Evolutionary conservation across 2,329 filamentous ascomycete genomes (phyloP), one percentile per base, ranked within the genome.

Genomic region (Fusarium miscanthi): DNA sequence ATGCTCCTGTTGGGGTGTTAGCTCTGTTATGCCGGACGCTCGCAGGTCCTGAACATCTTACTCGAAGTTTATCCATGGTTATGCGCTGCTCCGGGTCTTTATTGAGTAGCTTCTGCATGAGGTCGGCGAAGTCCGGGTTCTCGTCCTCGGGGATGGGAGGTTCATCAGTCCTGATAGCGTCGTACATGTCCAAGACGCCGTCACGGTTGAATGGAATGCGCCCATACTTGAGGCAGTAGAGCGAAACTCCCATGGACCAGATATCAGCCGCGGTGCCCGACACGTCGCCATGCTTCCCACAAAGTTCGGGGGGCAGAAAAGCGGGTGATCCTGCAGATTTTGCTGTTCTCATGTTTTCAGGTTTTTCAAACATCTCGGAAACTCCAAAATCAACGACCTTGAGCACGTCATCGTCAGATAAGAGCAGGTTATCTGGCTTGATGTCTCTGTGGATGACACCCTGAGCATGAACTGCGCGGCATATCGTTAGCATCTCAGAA

Each of bases 351-450:
- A 98, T 98, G 49, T 94, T 88, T 4, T 92, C 87, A 5, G 85
- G 78, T 80, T 97, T 97, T 79, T 95, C 92, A 76, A 99, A 99
- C 91, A 99, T 98, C 80, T 99, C 95, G 2, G 95, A 98, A 12
- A 98, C 96, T n/a, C 96, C 96, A 85, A 99, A 99, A 81, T 98
- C 96, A 58, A 97, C 94, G 73, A 99, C 92, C 81, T 98, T 99
- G 58, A 99, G 88, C n/a, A 97, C 91, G 77, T 98, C 93, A 61
- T 98, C 95, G 40, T 92, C 89, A 1, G 94, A 97, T 42, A 99
- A 85, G 12, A 99, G 88, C 59, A 97, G 92, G 76, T 99, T 99
- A 81, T 98, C 96, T 0, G 96, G 96, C 82, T 99, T 99, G 84
- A 99, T 98, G 78, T 99, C 96, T 59, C 96, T 90, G 81, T 99